Percentiles rank a stretch among this genome's conserved stretches.
Evolutionary conservation across 768 basidiomycete species (phyloP).

Genomic region (Mrakia blollopis): DNA sequence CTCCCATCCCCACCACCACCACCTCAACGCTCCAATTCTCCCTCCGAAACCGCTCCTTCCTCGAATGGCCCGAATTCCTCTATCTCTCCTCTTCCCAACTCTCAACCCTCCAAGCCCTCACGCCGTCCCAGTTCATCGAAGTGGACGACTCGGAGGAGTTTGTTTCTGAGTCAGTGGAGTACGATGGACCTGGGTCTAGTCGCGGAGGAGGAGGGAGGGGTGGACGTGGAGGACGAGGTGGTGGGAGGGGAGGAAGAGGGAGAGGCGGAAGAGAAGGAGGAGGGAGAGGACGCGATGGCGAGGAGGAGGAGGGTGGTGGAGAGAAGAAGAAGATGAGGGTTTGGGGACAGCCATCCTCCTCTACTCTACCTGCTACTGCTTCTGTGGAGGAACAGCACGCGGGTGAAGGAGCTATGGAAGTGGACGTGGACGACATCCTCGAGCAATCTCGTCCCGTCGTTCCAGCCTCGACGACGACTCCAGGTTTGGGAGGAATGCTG

Average conservation of each 20-base stretch:
- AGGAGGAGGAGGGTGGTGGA: slow-evolving; percentile 11
- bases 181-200: background rate
- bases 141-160: background rate
- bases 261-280: background rate
- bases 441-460: background rate
- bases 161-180: background rate
- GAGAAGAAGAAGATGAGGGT: slow-evolving; percentile 27
- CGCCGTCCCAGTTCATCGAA: background rate
- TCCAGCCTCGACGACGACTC: background rate
- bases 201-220: background rate
- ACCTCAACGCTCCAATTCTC: background rate
- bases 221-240: background rate
- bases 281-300: background rate
- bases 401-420: background rate
- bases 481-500: slow-evolving; percentile 17
- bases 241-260: background rate
- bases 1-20: background rate
- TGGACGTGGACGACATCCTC: background rate
- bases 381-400: background rate
- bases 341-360: slow-evolving; percentile 18
- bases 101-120: no score
- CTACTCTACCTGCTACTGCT: background rate
- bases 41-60: slow-evolving; percentile 17
- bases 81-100: background rate
- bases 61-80: slow-evolving; percentile 24